phyloP scores from a whole-genome alignment of 2,329 filamentous ascomycete species.

The Stemphylium vesicarium region DNA sequence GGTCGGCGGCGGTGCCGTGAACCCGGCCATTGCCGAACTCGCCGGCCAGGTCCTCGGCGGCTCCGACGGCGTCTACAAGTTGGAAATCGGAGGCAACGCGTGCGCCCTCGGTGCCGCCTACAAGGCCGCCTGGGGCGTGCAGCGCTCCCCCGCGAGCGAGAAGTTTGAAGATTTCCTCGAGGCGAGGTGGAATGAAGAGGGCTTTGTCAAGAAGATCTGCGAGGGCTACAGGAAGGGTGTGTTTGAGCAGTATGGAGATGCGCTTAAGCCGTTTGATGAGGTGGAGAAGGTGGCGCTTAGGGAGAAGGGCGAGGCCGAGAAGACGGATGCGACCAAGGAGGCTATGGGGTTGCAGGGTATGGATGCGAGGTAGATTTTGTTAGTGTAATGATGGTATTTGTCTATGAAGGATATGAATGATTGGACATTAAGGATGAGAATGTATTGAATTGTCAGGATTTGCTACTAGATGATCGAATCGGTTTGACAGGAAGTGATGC shows the following conservation, averaged over 20 bases:
- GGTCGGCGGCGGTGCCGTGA: slow-evolving; percentile 88
- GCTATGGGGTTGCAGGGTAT: slow-evolving; percentile 10
- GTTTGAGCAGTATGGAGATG: slow-evolving; percentile 79
- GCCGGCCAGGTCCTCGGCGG: slow-evolving; percentile 89
- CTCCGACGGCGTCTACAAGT: slow-evolving; percentile 85
- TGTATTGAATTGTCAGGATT: too few relatives aligned
- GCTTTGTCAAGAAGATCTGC: slow-evolving; percentile 81
- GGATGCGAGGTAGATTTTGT: background rate
- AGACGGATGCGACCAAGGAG: slow-evolving; percentile 3
- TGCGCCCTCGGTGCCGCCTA: slow-evolving; percentile 94
- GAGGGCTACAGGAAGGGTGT: slow-evolving; percentile 77
- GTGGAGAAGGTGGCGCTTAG: slow-evolving; percentile 13
- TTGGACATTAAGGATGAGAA: too few relatives aligned
- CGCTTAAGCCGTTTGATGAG: slow-evolving; percentile 70
- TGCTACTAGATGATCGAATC: too few relatives aligned
- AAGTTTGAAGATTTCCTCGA: slow-evolving; percentile 90
- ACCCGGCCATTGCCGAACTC: slow-evolving; percentile 84
- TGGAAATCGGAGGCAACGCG: slow-evolving; percentile 94
- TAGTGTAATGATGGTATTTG: background rate
- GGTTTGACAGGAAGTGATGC: too few relatives aligned
- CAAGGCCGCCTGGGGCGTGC: slow-evolving; percentile 92
- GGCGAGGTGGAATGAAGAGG: slow-evolving; percentile 81
- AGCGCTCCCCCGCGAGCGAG: slow-evolving; percentile 65
- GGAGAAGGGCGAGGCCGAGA: slow-evolving; percentile 11
- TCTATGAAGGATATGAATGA: too few relatives aligned